phyloP scores from a whole-genome alignment of 225 moss, liverwort and hornwort genomes.

The Sphagnum tenellum region DNA sequence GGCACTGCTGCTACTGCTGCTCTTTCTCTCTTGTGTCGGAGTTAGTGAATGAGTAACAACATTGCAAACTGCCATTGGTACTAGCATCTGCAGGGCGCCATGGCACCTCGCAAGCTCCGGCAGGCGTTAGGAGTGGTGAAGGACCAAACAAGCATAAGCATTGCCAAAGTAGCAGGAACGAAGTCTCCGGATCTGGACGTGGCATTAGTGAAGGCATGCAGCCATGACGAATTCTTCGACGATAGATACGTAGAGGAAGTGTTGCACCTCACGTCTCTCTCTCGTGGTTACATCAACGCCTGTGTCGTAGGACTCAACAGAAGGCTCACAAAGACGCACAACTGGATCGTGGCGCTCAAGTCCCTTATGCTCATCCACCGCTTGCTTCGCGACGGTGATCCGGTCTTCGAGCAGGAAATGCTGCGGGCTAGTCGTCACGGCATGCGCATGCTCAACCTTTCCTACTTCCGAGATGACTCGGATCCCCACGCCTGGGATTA shows the following conservation, averaged over 20 bases:
- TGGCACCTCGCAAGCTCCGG: constrained; percentile 86
- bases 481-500: constrained; percentile 90
- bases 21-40: no score
- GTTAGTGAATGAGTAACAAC: no score
- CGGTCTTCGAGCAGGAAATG: constrained; percentile 71
- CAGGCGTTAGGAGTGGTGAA: constrained; percentile 86
- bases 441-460: constrained; percentile 72
- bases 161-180: constrained; percentile 70
- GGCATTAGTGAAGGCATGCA: constrained; percentile 81
- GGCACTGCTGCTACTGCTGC: no score
- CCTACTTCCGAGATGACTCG: constrained; percentile 73
- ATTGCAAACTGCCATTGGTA: no score
- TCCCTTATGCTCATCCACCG: constrained; percentile 85
- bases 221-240: constrained; percentile 80
- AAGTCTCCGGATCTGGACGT: constrained; percentile 80
- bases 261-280: constrained; percentile 61
- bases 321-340: constrained; percentile 63
- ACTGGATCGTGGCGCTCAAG: constrained; percentile 94
- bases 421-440: constrained; percentile 53
- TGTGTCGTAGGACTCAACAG: constrained; percentile 50
- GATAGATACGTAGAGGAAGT: constrained; percentile 74
- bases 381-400: constrained; percentile 76
- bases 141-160: constrained; percentile 81
- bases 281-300: constrained; percentile 77
- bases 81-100: constrained; percentile 19